Base-by-base conservation (phyloP, 2,329 filamentous ascomycete genomes). In the Xylaria polymorpha region DNA sequence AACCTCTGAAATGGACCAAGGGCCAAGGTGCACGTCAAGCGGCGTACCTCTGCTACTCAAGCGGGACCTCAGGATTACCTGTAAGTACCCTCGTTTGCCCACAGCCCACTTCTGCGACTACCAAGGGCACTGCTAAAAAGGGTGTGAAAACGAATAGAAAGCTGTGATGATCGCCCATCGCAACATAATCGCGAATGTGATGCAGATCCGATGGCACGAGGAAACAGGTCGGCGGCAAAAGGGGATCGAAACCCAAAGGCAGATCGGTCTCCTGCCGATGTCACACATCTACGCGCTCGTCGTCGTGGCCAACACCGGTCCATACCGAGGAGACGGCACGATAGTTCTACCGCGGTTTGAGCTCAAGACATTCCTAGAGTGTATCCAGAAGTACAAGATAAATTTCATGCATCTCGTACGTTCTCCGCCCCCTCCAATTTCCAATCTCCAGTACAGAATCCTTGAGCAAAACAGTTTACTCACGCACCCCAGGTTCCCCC, bases 221-320 rank as follows among this genome's bases (percentile, higher is more conserved):
- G 61, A 80, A 58, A 61, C 78, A 67, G 70, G 75, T 64, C 73
- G 81, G 74, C 60, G 73, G 64, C 70, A 66, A 9, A 71, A 72
- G 15, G 75, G 75, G 20, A 44, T 79, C 61, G 75, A 75, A 62
- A 80, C 74, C 1, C 79, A 82, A 57, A 73, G 84, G 35, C 79
- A 80, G 1, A 82, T 94, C 0, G 92, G 91, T 1, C 83, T 94
- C 10, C 82, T 94, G 3, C 92, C 92, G 0, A 86, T 93, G 74
- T 93, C 91, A 70, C 93, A 96, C 76, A 94, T 94, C 70, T 95
- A 94, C 76, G 88, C 87, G 0, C 81, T 96, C 12, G 87, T 95
- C 3, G 88, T 93, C 6, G 88, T 92, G 64, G 88, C 86, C 39
- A 91, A 93, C 75, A 79, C 84, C 0, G 86, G 85, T 10, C 81